Conservation (phyloP, 345 rosid species). For the Lepidium aucheri region DNA sequence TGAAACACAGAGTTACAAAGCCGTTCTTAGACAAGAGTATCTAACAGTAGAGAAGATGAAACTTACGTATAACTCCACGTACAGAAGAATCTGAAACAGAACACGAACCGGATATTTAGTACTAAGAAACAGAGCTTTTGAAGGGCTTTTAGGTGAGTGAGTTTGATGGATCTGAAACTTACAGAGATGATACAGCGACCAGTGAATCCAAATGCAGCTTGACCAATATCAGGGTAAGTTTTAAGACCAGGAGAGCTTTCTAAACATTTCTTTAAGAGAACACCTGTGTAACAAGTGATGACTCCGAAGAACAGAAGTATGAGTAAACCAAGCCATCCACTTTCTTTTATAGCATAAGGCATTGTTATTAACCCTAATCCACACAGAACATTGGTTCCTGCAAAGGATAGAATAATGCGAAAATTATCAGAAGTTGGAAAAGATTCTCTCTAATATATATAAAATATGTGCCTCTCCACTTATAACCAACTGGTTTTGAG, state of each 20-base stretch:
- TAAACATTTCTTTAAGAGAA: conserved; percentile 56
- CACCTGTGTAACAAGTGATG: conserved; percentile 58
- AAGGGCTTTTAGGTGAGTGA: not conserved
- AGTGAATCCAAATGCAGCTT: conserved; percentile 67
- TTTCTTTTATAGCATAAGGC: conserved; percentile 68
- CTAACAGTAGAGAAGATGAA: not conserved
- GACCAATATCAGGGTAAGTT: conserved; percentile 83
- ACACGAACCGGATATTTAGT: conserved; percentile 18
- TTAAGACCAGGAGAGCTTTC: conserved; percentile 65
- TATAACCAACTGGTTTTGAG: no score
- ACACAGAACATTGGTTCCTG: conserved; percentile 69
- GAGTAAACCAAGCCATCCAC: conserved; percentile 72
- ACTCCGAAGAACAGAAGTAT: conserved; percentile 47
- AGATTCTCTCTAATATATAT: no score
- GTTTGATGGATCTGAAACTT: conserved; percentile 19
- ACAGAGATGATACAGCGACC: conserved; percentile 60
- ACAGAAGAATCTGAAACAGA: conserved; percentile 44
- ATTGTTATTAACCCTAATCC: conserved; percentile 67
- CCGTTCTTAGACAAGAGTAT: not conserved
- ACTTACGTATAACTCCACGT: conserved; percentile 77
- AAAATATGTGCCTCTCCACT: no score
- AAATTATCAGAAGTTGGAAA: no score
- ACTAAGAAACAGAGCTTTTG: not conserved
- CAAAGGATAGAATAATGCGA: not conserved
- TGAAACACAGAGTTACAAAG: not conserved